phyloP scores from a whole-genome alignment of 2,329 filamentous ascomycete genomes.

The Aspergillus hortae region DNA sequence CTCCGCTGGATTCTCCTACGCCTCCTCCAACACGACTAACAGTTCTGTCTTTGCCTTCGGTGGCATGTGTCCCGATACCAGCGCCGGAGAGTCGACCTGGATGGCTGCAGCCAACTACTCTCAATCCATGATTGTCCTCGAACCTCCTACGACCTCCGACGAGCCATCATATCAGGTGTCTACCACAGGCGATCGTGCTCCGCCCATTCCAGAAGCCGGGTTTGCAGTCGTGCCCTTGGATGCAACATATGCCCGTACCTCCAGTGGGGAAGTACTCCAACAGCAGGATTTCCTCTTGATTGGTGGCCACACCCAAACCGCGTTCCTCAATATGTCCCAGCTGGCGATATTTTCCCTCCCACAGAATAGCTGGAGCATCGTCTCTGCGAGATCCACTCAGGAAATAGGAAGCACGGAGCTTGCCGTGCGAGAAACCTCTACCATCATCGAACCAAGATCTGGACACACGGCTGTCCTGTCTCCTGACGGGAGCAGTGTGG shows the following conservation, averaged over 20 bases:
- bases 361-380: constrained; percentile 80
- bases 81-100: constrained; percentile 54
- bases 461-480: constrained; percentile 83
- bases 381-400: constrained; percentile 56
- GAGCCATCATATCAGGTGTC: constrained; percentile 41
- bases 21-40: constrained; percentile 53
- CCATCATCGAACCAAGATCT: constrained; percentile 71
- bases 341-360: constrained; percentile 83
- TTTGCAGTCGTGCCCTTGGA: constrained; percentile 75
- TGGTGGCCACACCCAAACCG: constrained; percentile 76
- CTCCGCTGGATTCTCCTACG: constrained; percentile 63
- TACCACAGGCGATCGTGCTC: constrained; percentile 52
- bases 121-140: constrained; percentile 68
- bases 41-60: constrained; percentile 67
- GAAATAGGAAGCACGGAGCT: constrained; percentile 53
- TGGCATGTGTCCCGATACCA: constrained; percentile 72
- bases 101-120: constrained; percentile 72
- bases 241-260: constrained; percentile 66
- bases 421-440: constrained; percentile 45
- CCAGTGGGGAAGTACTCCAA: constrained; percentile 61
- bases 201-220: constrained; percentile 78
- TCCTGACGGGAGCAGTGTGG: constrained; percentile 70
- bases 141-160: constrained; percentile 20
- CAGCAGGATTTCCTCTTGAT: constrained; percentile 76
- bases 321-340: constrained; percentile 93